Evolutionary conservation across 2,329 filamentous ascomycete genomes (phyloP), one percentile per base, ranked within the genome.

Genomic region (Epichloe gansuensis): DNA sequence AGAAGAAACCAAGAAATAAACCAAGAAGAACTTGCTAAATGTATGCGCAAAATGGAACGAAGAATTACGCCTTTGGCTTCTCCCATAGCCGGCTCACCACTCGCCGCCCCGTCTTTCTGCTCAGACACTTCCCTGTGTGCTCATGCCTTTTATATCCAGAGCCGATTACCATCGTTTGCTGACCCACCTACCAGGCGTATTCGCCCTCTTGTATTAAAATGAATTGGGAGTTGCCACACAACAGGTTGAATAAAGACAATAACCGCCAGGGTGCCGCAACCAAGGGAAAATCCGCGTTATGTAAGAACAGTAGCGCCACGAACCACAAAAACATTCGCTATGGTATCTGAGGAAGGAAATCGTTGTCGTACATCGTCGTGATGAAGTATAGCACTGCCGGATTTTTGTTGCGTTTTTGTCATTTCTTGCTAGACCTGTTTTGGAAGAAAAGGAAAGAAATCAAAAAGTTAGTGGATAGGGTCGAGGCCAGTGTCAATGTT

Each of bases 401-500:
- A 3, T 51, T 47, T 42, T 46, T 17, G 21, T 40, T 35, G 12
- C 23, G 11, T 11, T 7, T n/a, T 35, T 46, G 25, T 57, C 43
- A 57, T 52, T 57, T 59, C 45, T 53, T 60, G 51, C 49, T 53
- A 44, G 54, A 51, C 43, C 56, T 57, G 34, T 39, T 34, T 21
- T 9, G 31, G 31, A 17, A 38, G 21, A 21, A 4, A 46, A 15
- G 27, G 9, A 15, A 25, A 12, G 23, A 36, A 48, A 50, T 27
- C 11, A 25, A 41, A 13, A 11, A 8, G 42, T 52, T 46, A 52
- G 42, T 46, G 15, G 21, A 13, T 21, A 2, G 5, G n/a, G 15
- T 41, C 25, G n/a, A 43, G 43, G n/a, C 39, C 46, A 38, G n/a
- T 3, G 46, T 40, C 21, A 13, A 15, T 45, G 23, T 51, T 34